Evolutionary conservation across 441 rosid species (phyloP).

Genomic region (Omphalea diandra): DNA sequence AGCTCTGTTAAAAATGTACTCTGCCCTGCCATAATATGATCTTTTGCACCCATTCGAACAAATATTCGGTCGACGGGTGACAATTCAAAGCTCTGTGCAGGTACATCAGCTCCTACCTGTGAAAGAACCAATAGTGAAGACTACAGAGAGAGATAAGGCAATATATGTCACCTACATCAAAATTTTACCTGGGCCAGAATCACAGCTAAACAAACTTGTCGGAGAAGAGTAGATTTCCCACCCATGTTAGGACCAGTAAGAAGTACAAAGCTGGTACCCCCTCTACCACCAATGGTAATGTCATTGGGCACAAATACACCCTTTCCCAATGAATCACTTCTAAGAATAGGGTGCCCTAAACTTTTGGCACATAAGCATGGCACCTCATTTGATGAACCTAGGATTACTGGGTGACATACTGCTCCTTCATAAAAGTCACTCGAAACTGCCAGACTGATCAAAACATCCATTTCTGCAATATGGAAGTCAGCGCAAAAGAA

Average conservation of each 20-base stretch:
- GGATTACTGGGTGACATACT: slow-evolving; percentile 67
- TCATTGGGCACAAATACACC: slow-evolving; percentile 93
- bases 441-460: slow-evolving; percentile 86
- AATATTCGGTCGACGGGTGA: slow-evolving; percentile 86
- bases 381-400: slow-evolving; percentile 43
- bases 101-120: slow-evolving; percentile 94
- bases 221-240: slow-evolving; percentile 98
- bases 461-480: slow-evolving; percentile 87
- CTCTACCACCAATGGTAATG: slow-evolving; percentile 64
- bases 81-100: slow-evolving; percentile 84
- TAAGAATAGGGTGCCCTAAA: slow-evolving; percentile 89
- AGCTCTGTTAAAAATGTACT: slow-evolving; percentile 95
- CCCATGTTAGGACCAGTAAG: slow-evolving; percentile 99
- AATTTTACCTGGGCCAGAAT: slow-evolving; percentile 85
- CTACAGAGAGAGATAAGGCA: slow-evolving; percentile 20
- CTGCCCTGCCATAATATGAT: slow-evolving; percentile 94
- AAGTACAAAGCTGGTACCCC: slow-evolving; percentile 76
- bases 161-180: slow-evolving; percentile 16
- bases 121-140: slow-evolving; percentile 20
- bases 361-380: slow-evolving; percentile 73
- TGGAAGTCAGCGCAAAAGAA: slow-evolving; percentile 16
- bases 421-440: slow-evolving; percentile 89
- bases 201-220: slow-evolving; percentile 95
- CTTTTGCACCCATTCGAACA: slow-evolving; percentile 98
- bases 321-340: slow-evolving; percentile 86